Conservation (phyloP, 768 basidiomycete species). For the Russula emetica region DNA sequence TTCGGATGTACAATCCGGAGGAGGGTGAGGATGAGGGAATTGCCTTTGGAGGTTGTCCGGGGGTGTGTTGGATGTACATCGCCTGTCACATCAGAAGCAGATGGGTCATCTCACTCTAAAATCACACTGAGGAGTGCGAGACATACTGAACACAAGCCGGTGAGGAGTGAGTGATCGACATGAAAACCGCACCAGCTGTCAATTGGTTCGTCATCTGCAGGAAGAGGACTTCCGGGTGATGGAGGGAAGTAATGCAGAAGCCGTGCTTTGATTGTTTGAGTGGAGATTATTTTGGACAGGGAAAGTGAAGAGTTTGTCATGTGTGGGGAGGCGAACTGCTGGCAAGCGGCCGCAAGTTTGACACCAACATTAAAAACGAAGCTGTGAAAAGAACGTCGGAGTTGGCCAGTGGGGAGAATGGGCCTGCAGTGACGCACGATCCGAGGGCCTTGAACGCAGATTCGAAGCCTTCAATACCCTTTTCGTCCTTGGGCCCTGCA, state of each 20-base stretch:
- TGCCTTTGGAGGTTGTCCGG: slow-evolving; percentile 39
- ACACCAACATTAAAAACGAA: slow-evolving; percentile 81
- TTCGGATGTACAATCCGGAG: slow-evolving; percentile 90
- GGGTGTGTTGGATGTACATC: slow-evolving; percentile 66
- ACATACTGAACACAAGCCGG: slow-evolving; percentile 84
- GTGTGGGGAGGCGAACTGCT: slow-evolving; percentile 75
- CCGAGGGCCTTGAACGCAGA: slow-evolving; percentile 85
- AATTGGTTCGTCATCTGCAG: slow-evolving; percentile 55
- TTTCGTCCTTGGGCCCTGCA: slow-evolving; percentile 58
- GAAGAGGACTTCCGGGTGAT: slow-evolving; percentile 37
- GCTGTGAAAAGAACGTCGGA: slow-evolving; percentile 36
- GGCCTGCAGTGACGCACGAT: slow-evolving; percentile 38
- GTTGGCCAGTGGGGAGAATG: background rate
- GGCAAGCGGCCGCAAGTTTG: slow-evolving; percentile 80
- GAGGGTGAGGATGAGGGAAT: slow-evolving; percentile 66
- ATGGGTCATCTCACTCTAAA: background rate
- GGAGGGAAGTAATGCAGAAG: slow-evolving; percentile 96
- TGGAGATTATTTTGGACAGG: slow-evolving; percentile 67
- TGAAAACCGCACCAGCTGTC: slow-evolving; percentile 97
- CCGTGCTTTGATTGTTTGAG: slow-evolving; percentile 85
- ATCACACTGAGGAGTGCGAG: slow-evolving; percentile 5
- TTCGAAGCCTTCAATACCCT: slow-evolving; percentile 71
- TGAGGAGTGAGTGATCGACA: slow-evolving; percentile 85
- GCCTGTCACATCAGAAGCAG: slow-evolving; percentile 46
- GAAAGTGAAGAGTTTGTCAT: slow-evolving; percentile 63